These are phyloP conservation scores for Leishmania mexicana DNA, from an alignment of 208 protist species.

Conservation along the genomic window DNA sequence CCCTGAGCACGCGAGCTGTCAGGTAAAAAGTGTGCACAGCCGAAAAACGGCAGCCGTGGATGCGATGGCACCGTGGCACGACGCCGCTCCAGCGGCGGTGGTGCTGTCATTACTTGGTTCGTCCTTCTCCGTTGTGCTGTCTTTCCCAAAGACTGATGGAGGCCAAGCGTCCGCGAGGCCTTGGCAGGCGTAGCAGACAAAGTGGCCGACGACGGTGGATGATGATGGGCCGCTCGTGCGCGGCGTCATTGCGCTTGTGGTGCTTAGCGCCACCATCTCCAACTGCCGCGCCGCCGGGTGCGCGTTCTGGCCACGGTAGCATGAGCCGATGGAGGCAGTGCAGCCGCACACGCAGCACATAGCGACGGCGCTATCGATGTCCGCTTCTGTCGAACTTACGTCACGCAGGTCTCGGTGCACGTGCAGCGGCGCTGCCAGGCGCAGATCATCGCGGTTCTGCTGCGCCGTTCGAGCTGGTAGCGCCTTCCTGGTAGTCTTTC, in stretches of 20 bases:
- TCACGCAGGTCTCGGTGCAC: constrained; percentile 1
- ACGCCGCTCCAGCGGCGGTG: background rate
- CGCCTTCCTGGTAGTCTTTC: constrained; percentile 8
- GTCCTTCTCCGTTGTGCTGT: background rate
- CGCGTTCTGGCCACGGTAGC: no score
- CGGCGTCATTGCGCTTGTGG: background rate
- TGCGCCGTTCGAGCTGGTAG: constrained; percentile 32
- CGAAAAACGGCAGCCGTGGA: background rate
- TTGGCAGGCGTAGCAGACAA: constrained; percentile 32
- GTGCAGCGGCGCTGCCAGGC: background rate
- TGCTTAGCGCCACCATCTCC: background rate
- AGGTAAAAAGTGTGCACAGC: background rate
- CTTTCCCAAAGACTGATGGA: constrained; percentile 2
- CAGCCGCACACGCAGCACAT: constrained; percentile 38
- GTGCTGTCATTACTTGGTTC: no score
- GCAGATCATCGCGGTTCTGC: constrained; percentile 31
- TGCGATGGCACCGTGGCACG: background rate
- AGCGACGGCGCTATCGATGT: background rate
- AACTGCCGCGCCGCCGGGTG: background rate
- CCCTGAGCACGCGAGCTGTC: background rate
- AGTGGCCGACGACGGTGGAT: background rate
- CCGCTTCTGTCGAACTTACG: background rate
- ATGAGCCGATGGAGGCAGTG: constrained; percentile 3
- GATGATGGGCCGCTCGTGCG: background rate
- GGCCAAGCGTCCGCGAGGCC: constrained; percentile 18